phyloP scores from a whole-genome alignment of 345 rosid genomes.

The Garcia nutans region DNA sequence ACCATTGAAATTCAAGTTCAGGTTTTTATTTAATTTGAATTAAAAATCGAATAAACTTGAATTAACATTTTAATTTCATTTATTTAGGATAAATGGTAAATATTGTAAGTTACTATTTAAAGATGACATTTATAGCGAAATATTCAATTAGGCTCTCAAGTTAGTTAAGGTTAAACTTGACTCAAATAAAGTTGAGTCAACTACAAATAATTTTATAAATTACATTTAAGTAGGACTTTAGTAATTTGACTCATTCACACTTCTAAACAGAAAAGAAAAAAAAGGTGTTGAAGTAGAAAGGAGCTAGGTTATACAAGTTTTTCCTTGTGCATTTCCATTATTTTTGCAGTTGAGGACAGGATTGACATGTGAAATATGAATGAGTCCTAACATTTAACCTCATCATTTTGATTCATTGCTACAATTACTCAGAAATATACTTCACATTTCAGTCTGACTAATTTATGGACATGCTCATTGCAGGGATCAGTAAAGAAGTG shows the following conservation, averaged over 20 bases:
- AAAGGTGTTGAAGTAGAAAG: neutral
- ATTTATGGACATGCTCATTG: constrained; percentile 10
- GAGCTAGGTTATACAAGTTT: neutral
- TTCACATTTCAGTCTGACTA: neutral
- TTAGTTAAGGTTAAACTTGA: too few relatives aligned
- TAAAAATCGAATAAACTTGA: too few relatives aligned
- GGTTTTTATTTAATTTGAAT: too few relatives aligned
- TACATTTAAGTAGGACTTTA: too few relatives aligned
- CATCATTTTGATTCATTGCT: neutral
- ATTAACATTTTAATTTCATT: too few relatives aligned
- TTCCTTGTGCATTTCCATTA: neutral
- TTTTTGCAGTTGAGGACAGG: neutral
- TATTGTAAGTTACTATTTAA: too few relatives aligned
- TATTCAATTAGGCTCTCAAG: too few relatives aligned
- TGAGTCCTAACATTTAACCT: neutral
- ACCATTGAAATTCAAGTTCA: too few relatives aligned
- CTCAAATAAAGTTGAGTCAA: too few relatives aligned
- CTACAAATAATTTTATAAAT: too few relatives aligned
- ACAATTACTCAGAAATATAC: neutral
- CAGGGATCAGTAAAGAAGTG: constrained; percentile 69
- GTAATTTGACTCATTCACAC: neutral
- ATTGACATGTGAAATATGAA: neutral
- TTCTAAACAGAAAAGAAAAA: neutral
- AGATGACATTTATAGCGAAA: too few relatives aligned
- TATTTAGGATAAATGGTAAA: too few relatives aligned